These are phyloP conservation scores for Aspergillus mulundensis DNA, from an alignment of 495 filamentous ascomycete genomes.

Conservation along the genomic window DNA sequence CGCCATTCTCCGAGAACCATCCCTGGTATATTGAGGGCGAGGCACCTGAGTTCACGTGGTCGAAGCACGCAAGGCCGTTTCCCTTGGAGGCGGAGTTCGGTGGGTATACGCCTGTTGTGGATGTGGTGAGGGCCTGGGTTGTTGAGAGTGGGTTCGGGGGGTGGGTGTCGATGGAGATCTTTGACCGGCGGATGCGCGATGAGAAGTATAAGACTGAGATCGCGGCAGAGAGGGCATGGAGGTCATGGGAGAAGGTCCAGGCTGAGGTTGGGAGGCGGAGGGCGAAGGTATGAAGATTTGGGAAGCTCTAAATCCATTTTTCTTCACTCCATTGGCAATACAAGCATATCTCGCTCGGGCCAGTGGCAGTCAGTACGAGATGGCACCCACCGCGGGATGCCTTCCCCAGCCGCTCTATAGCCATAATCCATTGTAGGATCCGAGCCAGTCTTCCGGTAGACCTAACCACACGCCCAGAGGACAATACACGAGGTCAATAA, in stretches of 20 bases:
- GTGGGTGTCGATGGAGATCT: conserved; percentile 71
- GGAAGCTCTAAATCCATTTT: too few species aligned
- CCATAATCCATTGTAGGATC: too few species aligned
- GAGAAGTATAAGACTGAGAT: conserved; percentile 21
- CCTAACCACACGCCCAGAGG: too few species aligned
- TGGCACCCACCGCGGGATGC: too few species aligned
- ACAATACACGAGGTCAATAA: too few species aligned
- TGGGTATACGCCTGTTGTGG: conserved; percentile 57
- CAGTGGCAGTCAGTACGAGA: too few species aligned
- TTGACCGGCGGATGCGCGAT: conserved; percentile 61
- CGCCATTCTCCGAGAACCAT: conserved; percentile 58
- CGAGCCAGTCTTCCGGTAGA: too few species aligned
- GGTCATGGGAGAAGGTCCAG: conserved; percentile 27
- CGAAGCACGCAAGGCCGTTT: conserved; percentile 66
- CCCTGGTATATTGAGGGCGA: conserved; percentile 58
- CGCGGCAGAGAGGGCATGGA: conserved; percentile 21
- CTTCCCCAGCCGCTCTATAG: too few species aligned
- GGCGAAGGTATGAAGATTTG: not conserved
- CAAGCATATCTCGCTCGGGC: too few species aligned
- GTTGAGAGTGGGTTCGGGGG: conserved; percentile 59
- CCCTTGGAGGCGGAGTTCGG: conserved; percentile 59
- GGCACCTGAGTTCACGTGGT: conserved; percentile 71
- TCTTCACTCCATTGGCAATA: too few species aligned
- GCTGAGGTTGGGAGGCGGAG: not conserved
- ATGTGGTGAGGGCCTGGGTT: conserved; percentile 49